These are phyloP conservation scores for Pseudonectria foliicola DNA, from an alignment of 2,329 filamentous ascomycete genomes.

Conservation along the genomic window DNA sequence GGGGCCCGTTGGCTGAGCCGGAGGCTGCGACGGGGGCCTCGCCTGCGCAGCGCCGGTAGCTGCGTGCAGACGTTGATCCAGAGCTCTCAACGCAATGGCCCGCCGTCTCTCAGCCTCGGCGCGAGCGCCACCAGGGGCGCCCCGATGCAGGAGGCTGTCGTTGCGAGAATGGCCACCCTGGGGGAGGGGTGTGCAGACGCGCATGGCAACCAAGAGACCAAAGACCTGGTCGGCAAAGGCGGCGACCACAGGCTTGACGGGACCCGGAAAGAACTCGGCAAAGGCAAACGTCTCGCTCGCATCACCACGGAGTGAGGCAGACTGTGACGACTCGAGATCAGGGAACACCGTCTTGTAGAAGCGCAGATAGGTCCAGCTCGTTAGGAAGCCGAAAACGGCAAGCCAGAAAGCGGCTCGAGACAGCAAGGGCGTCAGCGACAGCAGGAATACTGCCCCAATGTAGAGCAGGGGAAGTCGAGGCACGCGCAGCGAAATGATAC, in stretches of 20 bases:
- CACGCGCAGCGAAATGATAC: conserved; percentile 82
- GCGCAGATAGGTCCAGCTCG: conserved; percentile 90
- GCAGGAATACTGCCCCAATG: conserved; percentile 65
- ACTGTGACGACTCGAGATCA: conserved; percentile 57
- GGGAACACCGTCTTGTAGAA: conserved; percentile 80
- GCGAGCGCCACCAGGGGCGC: conserved; percentile 61
- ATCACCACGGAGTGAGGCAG: conserved; percentile 68
- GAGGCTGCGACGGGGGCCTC: conserved; percentile 24
- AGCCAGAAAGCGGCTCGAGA: conserved; percentile 73
- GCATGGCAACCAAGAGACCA: conserved; percentile 63
- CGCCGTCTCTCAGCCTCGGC: conserved; percentile 88
- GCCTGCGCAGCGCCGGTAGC: conserved; percentile 50
- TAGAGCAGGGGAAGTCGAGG: conserved; percentile 63
- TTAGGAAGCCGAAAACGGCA: conserved; percentile 72
- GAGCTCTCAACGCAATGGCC: conserved; percentile 79
- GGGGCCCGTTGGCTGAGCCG: conserved; percentile 41
- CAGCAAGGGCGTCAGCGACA: conserved; percentile 49
- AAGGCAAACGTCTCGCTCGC: conserved; percentile 96
- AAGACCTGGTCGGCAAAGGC: conserved; percentile 64
- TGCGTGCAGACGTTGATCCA: conserved; percentile 88
- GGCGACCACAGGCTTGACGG: conserved; percentile 69
- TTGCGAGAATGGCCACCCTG: conserved; percentile 72
- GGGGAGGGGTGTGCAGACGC: conserved; percentile 79
- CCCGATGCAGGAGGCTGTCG: conserved; percentile 45
- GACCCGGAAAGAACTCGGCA: conserved; percentile 87